These are phyloP conservation scores for Escovopsis sp. DNA, from an alignment of 2,329 filamentous ascomycete genomes.

Conservation along the genomic window DNA sequence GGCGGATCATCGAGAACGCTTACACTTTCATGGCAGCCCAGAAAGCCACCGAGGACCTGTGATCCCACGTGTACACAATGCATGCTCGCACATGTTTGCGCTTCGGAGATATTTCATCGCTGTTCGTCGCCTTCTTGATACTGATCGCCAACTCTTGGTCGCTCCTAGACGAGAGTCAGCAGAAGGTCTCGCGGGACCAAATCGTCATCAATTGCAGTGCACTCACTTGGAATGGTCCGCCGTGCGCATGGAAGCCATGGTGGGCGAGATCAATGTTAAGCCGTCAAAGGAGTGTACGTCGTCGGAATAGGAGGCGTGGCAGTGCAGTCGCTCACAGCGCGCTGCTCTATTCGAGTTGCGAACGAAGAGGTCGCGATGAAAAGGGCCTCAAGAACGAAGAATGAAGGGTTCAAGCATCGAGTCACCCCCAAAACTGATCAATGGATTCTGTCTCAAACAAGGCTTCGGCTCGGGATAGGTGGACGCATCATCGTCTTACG, in stretches of 20 bases:
- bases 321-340: constrained; percentile 1
- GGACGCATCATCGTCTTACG: too few species aligned
- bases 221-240: constrained; percentile 23
- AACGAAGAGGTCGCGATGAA: neutral
- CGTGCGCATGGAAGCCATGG: constrained; percentile 18
- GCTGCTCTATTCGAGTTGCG: neutral
- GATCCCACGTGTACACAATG: constrained; percentile 98
- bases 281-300: neutral
- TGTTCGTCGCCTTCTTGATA: constrained; percentile 55
- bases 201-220: neutral
- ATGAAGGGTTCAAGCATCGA: too few species aligned
- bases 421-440: too few species aligned
- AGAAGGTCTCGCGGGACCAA: neutral
- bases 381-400: neutral
- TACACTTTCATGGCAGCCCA: constrained; percentile 99
- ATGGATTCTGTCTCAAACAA: too few species aligned
- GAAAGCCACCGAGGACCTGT: constrained; percentile 88
- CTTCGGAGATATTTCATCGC: constrained; percentile 53
- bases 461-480: too few species aligned
- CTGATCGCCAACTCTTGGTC: constrained; percentile 56
- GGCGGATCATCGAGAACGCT: constrained; percentile 22
- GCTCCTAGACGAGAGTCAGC: constrained; percentile 29
- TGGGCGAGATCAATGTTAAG: constrained; percentile 2
- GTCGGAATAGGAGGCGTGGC: constrained; percentile 4
- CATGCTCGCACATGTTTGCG: constrained; percentile 94